These are phyloP conservation scores for Aspergillus felis DNA, from an alignment of 2,329 filamentous ascomycete genomes.

Conservation along the genomic window DNA sequence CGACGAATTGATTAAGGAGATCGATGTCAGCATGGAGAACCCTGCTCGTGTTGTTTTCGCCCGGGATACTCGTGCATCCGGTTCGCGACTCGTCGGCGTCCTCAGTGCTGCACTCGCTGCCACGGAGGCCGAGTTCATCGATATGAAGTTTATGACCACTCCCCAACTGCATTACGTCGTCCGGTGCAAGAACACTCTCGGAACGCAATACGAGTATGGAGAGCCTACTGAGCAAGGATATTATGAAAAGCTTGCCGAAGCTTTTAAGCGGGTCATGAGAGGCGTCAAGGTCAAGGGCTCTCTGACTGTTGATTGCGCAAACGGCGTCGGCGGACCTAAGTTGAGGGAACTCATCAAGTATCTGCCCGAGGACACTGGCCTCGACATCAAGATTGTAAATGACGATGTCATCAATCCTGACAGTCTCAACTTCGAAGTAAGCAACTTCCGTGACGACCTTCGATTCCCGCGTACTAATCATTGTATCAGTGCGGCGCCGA, in stretches of 20 bases:
- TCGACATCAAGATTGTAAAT: slow-evolving; percentile 85
- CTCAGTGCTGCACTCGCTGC: slow-evolving; percentile 76
- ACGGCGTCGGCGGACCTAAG: slow-evolving; percentile 93
- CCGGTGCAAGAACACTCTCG: slow-evolving; percentile 88
- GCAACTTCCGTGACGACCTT: slow-evolving; percentile 17
- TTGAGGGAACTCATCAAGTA: slow-evolving; percentile 80
- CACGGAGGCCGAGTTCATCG: slow-evolving; percentile 68
- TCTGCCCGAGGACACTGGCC: slow-evolving; percentile 64
- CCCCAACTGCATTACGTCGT: slow-evolving; percentile 98
- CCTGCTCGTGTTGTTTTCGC: slow-evolving; percentile 82
- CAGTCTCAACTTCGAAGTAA: slow-evolving; percentile 79
- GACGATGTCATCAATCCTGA: slow-evolving; percentile 90
- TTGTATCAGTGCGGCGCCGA: slow-evolving; percentile 76
- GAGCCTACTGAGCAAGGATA: slow-evolving; percentile 87
- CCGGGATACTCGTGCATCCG: slow-evolving; percentile 88
- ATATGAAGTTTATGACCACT: slow-evolving; percentile 90
- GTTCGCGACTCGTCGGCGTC: slow-evolving; percentile 74
- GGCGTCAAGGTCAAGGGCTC: slow-evolving; percentile 69
- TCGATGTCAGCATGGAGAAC: slow-evolving; percentile 68
- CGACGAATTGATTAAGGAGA: slow-evolving; percentile 66
- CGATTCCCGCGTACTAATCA: slow-evolving; percentile 11
- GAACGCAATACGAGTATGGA: slow-evolving; percentile 82
- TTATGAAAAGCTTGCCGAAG: slow-evolving; percentile 83
- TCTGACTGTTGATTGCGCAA: slow-evolving; percentile 89
- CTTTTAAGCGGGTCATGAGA: slow-evolving; percentile 79